Evolutionary conservation across 2,329 filamentous ascomycete species (phyloP), one percentile per base, ranked within the genome.

Genomic region (Fusarium dimerum): DNA sequence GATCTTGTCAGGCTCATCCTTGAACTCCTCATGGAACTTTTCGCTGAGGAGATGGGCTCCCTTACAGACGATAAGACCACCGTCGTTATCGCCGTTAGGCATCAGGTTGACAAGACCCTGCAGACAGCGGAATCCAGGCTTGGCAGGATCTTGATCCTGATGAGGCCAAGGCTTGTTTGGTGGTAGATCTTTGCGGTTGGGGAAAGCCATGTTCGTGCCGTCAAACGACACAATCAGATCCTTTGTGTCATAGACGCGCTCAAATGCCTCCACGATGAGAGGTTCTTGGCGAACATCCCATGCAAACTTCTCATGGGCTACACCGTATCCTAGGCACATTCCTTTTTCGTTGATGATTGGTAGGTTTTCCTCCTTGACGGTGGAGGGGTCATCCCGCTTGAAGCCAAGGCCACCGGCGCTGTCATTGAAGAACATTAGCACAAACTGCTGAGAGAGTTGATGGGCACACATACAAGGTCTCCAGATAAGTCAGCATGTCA

Each of bases 191-290:
- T 62, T 64, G 45, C 69, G 69, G 53, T 74, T 75, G 38, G 74
- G 67, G 45, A 79, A 77, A 46, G 72, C 73, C 53, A 79, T 55
- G 47, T 63, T 63, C 43, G 63, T 59, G 15, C 57, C 60, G 29
- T 63, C 78, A 51, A 78, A 80, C 0, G 77, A 79, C 0, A 80
- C 78, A 26, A 80, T 71, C 29, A 80, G 60, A 43, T 80, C 76
- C 43, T 75, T 58, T 3, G 74, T 75, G 10, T 70, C 70, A 39
- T 73, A 77, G 7, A 78, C 70, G 56, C 73, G 73, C 54, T 74
- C 76, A 26, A 80, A 80, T 0, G 76, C 71, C 0, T 61, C 67
- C 3, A 79, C 65, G 0, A 80, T 75, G 1, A 75, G 76, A 6
- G 75, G 74, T 60, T 79, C 77, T 3, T 68, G 66, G 10, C 76